phyloP scores from a whole-genome alignment of 352 stramenopile species.

The Pythium dissimile region DNA sequence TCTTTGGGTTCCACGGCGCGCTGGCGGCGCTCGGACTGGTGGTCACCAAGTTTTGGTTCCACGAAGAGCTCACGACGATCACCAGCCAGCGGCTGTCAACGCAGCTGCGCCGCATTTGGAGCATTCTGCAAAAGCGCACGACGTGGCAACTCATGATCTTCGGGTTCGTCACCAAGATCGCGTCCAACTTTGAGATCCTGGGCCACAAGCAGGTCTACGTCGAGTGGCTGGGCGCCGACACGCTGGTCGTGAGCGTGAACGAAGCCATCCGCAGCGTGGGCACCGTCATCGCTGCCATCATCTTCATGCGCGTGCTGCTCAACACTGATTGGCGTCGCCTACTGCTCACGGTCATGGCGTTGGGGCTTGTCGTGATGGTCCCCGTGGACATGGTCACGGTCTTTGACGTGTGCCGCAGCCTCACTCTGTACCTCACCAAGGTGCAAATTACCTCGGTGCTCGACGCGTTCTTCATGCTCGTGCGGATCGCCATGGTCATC shows the following conservation, averaged over 20 bases:
- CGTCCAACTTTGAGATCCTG: not conserved
- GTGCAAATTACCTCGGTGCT: not conserved
- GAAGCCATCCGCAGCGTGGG: not conserved
- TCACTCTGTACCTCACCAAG: not conserved
- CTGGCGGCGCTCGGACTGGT: not conserved
- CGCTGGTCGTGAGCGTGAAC: not conserved
- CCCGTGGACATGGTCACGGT: constrained; percentile 11
- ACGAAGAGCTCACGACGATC: not conserved
- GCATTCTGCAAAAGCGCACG: constrained; percentile 12
- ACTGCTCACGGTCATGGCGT: not conserved
- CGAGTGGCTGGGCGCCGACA: not conserved
- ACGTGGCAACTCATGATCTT: constrained; percentile 5
- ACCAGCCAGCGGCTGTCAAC: not conserved
- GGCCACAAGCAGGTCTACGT: not conserved
- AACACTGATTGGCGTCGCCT: constrained; percentile 15
- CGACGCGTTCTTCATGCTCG: not conserved
- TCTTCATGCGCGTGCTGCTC: constrained; percentile 7
- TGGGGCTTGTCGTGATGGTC: not conserved
- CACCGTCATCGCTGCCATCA: not conserved
- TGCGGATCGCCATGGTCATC: constrained; percentile 9
- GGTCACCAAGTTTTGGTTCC: not conserved
- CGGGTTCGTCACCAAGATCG: not conserved
- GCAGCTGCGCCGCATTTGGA: constrained; percentile 14
- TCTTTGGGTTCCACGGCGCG: not conserved
- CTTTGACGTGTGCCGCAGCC: constrained; percentile 7